Evolutionary conservation across 2,329 filamentous ascomycete species (phyloP).

Genomic region (Sporothrix dimorphospora): DNA sequence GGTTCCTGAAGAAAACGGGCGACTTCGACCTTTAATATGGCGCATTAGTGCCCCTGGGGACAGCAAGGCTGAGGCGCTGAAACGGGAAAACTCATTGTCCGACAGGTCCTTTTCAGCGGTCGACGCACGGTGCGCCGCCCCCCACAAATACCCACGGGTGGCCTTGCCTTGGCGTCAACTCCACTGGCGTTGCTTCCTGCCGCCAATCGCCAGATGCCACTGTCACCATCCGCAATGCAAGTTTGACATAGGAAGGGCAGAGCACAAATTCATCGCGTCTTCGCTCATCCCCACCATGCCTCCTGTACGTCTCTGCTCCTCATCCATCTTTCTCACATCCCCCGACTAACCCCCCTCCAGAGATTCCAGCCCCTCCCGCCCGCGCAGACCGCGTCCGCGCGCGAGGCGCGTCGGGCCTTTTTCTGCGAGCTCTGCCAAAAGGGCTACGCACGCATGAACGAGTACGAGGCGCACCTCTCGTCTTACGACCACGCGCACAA

Average conservation of each 20-base stretch:
- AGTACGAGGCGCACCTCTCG: constrained; percentile 91
- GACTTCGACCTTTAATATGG: not conserved
- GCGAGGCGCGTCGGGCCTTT: constrained; percentile 78
- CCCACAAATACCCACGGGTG: constrained; percentile 10
- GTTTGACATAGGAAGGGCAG: not conserved
- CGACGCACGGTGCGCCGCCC: not conserved
- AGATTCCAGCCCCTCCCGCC: constrained; percentile 61
- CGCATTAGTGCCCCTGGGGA: not conserved
- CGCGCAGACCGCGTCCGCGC: constrained; percentile 65
- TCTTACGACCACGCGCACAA: constrained; percentile 97
- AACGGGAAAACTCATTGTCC: not conserved
- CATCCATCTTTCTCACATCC: not conserved
- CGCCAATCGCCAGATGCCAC: not conserved
- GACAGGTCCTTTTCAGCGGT: not conserved
- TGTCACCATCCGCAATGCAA: not conserved
- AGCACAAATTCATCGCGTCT: not conserved
- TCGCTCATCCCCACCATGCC: constrained; percentile 11
- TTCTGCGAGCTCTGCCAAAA: constrained; percentile 89
- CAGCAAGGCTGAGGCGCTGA: constrained; percentile 8
- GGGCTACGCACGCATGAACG: constrained; percentile 92
- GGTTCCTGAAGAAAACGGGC: not conserved
- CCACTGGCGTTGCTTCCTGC: not conserved
- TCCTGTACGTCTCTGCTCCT: constrained; percentile 3
- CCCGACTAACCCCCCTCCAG: constrained; percentile 40
- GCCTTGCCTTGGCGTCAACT: constrained; percentile 8